Evolutionary conservation across 2,329 filamentous ascomycete genomes (phyloP), one percentile per base, ranked within the genome.

Genomic region (Bertia moriformis): DNA sequence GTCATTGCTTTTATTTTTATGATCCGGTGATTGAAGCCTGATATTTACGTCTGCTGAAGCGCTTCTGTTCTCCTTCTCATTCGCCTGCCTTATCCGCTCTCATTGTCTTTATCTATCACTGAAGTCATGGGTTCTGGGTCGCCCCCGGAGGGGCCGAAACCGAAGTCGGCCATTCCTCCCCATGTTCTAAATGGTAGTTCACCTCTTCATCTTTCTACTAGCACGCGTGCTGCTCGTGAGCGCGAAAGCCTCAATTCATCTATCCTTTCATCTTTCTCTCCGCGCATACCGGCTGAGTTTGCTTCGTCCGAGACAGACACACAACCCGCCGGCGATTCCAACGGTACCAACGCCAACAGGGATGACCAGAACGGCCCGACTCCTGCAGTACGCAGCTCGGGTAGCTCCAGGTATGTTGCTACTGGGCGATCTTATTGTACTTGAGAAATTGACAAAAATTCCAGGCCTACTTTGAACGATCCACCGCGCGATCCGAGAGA

Each of bases 201-300:
- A 39, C 65, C 70, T 37, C 62, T 73, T 22, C 60, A 69, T 37
- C 52, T 56, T 20, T 56, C 62, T 14, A 57, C 32, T 35, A 15
- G 32, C 15, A 15, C 17, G 10, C 32, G 32, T 35, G 32, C 67
- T 50, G 61, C 60, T 33, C 61, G 65, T 46, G 73, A 78, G 49
- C 60, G 71, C 20, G 71, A 78, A 39, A 68, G 58, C 41, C 62
- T 77, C 40, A 69, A 66, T 47, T 64, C 70, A 14, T 70, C 73
- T 18, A 78, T 79, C 43, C 59, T 68, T 46, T 66, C 65, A 4
- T 76, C 72, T 13, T 73, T 73, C 52, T 60, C 60, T 20, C 61
- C 60, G 18, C 61, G 60, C 45, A 58, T 62, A 39, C 56, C 62
- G 1, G 51, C 70, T 35, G 59, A 65, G 45, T 58, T 67, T 35